Evolutionary conservation across 805 yeast genomes (phyloP).

Genomic region (Candida lessepsii): DNA sequence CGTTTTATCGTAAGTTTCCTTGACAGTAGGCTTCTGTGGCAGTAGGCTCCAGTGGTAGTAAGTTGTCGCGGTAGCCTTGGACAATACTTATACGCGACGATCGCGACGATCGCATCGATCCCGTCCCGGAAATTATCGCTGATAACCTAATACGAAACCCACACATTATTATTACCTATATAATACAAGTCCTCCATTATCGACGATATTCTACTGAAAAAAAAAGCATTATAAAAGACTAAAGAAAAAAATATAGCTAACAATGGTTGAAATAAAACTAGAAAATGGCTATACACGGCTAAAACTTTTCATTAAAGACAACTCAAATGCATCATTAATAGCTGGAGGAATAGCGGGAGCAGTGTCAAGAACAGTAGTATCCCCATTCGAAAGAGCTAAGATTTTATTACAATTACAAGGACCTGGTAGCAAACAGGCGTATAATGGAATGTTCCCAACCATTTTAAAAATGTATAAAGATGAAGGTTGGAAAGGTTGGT

Average conservation of each 20-base stretch:
- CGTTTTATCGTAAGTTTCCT: too few species aligned
- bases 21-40: too few species aligned
- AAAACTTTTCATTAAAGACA: slow-evolving; percentile 33
- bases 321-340: slow-evolving; percentile 59
- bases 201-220: too few species aligned
- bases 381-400: slow-evolving; percentile 94
- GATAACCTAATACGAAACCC: too few species aligned
- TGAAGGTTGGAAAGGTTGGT: slow-evolving; percentile 89
- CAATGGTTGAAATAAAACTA: neutral
- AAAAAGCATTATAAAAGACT: neutral
- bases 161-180: too few species aligned
- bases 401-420: slow-evolving; percentile 89
- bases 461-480: slow-evolving; percentile 77
- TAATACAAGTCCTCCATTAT: too few species aligned
- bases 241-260: neutral
- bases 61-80: too few species aligned
- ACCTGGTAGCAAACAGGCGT: slow-evolving; percentile 45
- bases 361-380: slow-evolving; percentile 82
- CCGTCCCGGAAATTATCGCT: too few species aligned
- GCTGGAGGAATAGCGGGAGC: slow-evolving; percentile 82
- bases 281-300: neutral
- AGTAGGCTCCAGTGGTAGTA: too few species aligned
- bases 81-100: too few species aligned
- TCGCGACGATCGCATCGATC: too few species aligned
- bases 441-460: slow-evolving; percentile 73